phyloP scores from a whole-genome alignment of 1,139 yeast species.

The Taiozyma onychis region DNA sequence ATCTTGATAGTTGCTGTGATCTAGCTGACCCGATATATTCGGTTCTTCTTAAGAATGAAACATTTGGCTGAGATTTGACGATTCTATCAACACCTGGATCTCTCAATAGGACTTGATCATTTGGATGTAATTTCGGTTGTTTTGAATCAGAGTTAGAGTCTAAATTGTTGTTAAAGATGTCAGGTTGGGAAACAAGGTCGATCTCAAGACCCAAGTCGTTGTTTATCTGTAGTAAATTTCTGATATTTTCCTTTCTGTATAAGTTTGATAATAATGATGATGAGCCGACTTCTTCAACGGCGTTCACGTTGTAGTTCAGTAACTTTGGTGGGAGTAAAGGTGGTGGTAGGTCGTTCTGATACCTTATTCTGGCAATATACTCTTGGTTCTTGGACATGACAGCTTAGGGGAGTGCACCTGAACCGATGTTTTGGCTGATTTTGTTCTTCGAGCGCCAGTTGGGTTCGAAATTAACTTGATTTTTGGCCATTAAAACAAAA shows the following conservation, averaged over 20 bases:
- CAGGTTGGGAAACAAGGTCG: slow-evolving; percentile 64
- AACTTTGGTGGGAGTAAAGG: slow-evolving; percentile 92
- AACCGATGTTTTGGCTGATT: background rate
- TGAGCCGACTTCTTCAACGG: slow-evolving; percentile 44
- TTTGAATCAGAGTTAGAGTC: slow-evolving; percentile 41
- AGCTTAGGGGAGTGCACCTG: background rate
- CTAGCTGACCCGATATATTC: slow-evolving; percentile 58
- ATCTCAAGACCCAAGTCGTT: slow-evolving; percentile 79
- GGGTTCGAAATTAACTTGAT: background rate
- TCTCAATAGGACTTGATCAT: slow-evolving; percentile 69
- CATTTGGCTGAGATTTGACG: slow-evolving; percentile 49
- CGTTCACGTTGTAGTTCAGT: slow-evolving; percentile 44
- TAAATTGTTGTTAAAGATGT: slow-evolving; percentile 49
- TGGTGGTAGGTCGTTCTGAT: slow-evolving; percentile 84
- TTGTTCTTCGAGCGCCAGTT: background rate
- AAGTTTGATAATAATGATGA: slow-evolving; percentile 67
- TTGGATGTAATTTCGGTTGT: slow-evolving; percentile 53
- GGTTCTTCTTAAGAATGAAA: slow-evolving; percentile 87
- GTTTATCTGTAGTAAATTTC: slow-evolving; percentile 57
- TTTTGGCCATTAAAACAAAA: background rate
- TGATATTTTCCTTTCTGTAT: slow-evolving; percentile 65
- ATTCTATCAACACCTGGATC: slow-evolving; percentile 63
- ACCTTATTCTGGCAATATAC: slow-evolving; percentile 81
- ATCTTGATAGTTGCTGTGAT: slow-evolving; percentile 9
- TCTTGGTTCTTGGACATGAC: slow-evolving; percentile 61